phyloP scores from a whole-genome alignment of 805 yeast genomes.

The Millerozyma miso region DNA sequence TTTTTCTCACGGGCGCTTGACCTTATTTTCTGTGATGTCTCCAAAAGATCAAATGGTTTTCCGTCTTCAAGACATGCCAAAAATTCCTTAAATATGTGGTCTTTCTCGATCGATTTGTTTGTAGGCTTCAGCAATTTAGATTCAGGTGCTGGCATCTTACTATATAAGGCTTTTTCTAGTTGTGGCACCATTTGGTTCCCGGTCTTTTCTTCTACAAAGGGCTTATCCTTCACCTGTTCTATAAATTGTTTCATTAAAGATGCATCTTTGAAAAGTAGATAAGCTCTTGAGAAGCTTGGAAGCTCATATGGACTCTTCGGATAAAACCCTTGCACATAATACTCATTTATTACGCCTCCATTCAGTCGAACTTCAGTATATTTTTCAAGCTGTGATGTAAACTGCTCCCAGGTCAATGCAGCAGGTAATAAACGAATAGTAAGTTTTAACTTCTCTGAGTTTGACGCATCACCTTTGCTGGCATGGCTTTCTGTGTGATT shows the following conservation, averaged over 20 bases:
- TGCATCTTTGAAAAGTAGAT: constrained; percentile 30
- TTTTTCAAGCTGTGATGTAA: constrained; percentile 16
- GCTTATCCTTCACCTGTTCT: constrained; percentile 15
- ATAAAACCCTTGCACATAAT: constrained; percentile 41
- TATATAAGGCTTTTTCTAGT: constrained; percentile 30
- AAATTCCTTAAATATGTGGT: constrained; percentile 11
- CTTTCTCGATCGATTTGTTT: constrained; percentile 8
- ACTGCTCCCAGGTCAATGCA: constrained; percentile 20
- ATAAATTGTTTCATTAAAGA: constrained; percentile 24
- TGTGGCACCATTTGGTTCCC: constrained; percentile 28
- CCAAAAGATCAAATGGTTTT: constrained; percentile 8
- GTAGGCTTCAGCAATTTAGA: not conserved
- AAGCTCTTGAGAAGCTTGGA: constrained; percentile 40
- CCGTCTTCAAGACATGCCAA: constrained; percentile 4
- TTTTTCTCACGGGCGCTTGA: constrained; percentile 7
- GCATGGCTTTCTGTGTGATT: not conserved
- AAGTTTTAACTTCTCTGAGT: constrained; percentile 18
- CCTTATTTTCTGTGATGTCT: constrained; percentile 9
- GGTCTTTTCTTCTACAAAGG: constrained; percentile 21
- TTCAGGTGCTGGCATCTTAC: constrained; percentile 10
- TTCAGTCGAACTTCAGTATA: constrained; percentile 11
- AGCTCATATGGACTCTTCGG: constrained; percentile 36
- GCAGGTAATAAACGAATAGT: constrained; percentile 45
- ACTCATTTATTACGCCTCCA: constrained; percentile 14
- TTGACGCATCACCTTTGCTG: not conserved